Percentiles rank a stretch among this genome's conserved stretches.
Conservation (phyloP, 2,329 filamentous ascomycete species). For the Cladosporium oxysporum region DNA sequence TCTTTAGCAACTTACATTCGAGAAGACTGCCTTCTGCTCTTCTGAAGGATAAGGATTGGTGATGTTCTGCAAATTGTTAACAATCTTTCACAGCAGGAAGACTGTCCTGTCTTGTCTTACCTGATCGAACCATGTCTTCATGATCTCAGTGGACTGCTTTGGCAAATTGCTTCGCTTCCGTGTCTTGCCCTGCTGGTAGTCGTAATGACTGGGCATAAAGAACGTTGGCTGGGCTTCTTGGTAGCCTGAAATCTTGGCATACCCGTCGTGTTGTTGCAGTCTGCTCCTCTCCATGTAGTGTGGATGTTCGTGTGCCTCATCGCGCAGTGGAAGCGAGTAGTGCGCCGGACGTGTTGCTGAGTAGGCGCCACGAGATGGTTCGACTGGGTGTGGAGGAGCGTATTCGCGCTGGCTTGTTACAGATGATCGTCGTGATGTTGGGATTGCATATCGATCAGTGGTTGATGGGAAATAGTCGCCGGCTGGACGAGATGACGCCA, state of each 20-base stretch:
- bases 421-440: constrained; percentile 25
- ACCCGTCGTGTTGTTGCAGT: constrained; percentile 4
- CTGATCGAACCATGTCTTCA: constrained; percentile 44
- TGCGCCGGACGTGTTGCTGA: neutral
- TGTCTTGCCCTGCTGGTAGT: constrained; percentile 40
- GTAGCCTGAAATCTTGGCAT: constrained; percentile 25
- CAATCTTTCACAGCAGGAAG: neutral
- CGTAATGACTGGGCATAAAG: constrained; percentile 40
- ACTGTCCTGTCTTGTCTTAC: constrained; percentile 23
- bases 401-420: constrained; percentile 24
- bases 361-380: constrained; percentile 17
- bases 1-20: constrained; percentile 31
- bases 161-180: constrained; percentile 42
- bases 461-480: constrained; percentile 7
- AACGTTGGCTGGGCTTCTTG: constrained; percentile 27
- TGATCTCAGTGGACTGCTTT: constrained; percentile 42
- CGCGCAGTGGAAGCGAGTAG: constrained; percentile 12
- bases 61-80: constrained; percentile 32
- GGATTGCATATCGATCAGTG: constrained; percentile 11
- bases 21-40: constrained; percentile 40
- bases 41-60: constrained; percentile 42
- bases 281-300: constrained; percentile 7
- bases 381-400: constrained; percentile 18
- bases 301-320: neutral
- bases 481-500: neutral